Evolutionary conservation across 2,329 filamentous ascomycete genomes (phyloP).

Genomic region (Phialocephala sp.): DNA sequence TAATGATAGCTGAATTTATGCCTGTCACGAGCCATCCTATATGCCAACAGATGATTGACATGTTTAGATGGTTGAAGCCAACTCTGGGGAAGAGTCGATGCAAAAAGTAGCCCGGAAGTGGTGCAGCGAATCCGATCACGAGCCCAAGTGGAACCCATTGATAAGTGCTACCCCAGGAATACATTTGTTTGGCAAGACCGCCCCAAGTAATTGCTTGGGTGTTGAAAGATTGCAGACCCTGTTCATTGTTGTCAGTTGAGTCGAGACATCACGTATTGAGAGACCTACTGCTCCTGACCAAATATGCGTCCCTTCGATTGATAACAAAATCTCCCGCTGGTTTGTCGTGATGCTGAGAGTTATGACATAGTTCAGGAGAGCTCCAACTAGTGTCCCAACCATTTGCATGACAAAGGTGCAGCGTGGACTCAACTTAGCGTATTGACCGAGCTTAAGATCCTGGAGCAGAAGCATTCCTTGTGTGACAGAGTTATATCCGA

Average conservation of each 20-base stretch:
- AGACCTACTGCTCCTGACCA: constrained; percentile 56
- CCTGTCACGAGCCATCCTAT: constrained; percentile 68
- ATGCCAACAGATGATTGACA: constrained; percentile 71
- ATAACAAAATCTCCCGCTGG: constrained; percentile 66
- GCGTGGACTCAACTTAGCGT: constrained; percentile 51
- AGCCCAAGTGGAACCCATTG: constrained; percentile 72
- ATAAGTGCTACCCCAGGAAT: constrained; percentile 67
- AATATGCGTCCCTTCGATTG: constrained; percentile 63
- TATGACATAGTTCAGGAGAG: constrained; percentile 60
- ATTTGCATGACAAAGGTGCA: constrained; percentile 47
- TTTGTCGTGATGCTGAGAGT: constrained; percentile 69
- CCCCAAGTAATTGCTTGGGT: constrained; percentile 76
- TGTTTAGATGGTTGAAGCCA: constrained; percentile 68
- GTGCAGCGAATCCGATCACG: constrained; percentile 69
- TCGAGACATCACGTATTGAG: background rate
- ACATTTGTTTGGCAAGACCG: constrained; percentile 73
- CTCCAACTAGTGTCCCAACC: constrained; percentile 49
- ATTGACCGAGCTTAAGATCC: constrained; percentile 58
- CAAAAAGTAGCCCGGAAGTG: constrained; percentile 61
- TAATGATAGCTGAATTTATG: constrained; percentile 71
- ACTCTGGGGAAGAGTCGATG: constrained; percentile 64
- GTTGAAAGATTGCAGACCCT: constrained; percentile 60
- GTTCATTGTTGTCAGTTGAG: constrained; percentile 29
- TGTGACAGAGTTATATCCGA: constrained; percentile 57
- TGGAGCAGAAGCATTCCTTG: constrained; percentile 53